Percentiles rank a stretch among this genome's conserved stretches.
phyloP scores from a whole-genome alignment of 768 basidiomycete genomes.

The Obba rivulosa region DNA sequence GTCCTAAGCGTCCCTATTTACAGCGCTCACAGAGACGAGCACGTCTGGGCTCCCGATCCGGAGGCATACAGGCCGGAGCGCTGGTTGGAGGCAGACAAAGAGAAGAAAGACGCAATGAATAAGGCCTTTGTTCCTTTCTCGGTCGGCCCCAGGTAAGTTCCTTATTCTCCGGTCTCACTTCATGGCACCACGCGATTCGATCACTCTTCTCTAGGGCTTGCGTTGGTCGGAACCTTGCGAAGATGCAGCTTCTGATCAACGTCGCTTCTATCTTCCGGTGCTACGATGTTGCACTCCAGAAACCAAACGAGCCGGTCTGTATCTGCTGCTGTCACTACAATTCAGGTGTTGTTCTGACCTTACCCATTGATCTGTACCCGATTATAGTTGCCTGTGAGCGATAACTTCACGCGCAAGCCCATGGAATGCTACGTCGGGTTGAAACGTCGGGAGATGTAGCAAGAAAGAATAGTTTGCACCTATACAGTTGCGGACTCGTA shows the following conservation, averaged over 20 bases:
- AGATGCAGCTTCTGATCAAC: slow-evolving; percentile 45
- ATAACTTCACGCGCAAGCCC: too few relatives aligned
- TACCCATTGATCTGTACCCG: too few relatives aligned
- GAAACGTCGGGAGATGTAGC: neutral
- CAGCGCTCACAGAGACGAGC: slow-evolving; percentile 8
- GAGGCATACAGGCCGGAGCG: slow-evolving; percentile 16
- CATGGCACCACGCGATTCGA: neutral
- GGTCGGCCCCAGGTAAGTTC: slow-evolving; percentile 8
- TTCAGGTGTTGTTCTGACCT: too few relatives aligned
- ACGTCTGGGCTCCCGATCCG: slow-evolving; percentile 15
- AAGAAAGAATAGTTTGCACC: neutral
- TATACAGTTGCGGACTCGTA: too few relatives aligned
- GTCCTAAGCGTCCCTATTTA: slow-evolving; percentile 18
- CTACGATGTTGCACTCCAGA: slow-evolving; percentile 63
- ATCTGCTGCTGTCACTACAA: neutral
- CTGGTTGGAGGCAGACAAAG: slow-evolving; percentile 13
- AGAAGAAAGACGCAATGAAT: neutral
- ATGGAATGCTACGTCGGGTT: neutral
- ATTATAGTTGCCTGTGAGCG: too few relatives aligned
- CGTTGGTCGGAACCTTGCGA: slow-evolving; percentile 3
- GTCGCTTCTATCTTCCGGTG: slow-evolving; percentile 68
- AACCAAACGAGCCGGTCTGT: slow-evolving; percentile 46
- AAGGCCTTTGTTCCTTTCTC: slow-evolving; percentile 12
- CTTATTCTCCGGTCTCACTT: too few relatives aligned
- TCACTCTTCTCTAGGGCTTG: slow-evolving; percentile 1